Base-by-base conservation (phyloP, 1,139 yeast genomes). In the Diutina ranongensis region DNA sequence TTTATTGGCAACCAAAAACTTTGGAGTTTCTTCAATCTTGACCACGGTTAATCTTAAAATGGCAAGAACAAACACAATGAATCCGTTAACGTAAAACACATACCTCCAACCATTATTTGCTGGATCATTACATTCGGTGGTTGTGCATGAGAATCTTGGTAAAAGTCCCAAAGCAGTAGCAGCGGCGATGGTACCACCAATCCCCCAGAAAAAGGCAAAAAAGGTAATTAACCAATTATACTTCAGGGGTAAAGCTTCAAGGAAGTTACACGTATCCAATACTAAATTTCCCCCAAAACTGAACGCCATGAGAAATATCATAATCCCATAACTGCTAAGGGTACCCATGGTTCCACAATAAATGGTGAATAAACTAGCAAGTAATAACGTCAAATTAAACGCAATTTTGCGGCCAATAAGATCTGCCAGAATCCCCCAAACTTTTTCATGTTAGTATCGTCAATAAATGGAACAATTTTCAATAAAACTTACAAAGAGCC, bases 341-440 rank as follows among this genome's bases (percentile, higher is more conserved):
- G 44, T 28, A 8, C 44, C 35, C 35, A 31, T 40, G 4, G 35
- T 31, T 4, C 44, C 44, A 13, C 35, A 25, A 21, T 22, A 40
- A n/a, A 40, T 18, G n/a, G 35, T 31, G 18, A 40, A 40, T 3
- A 40, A 3, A 3, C 31, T 27, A 3, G 42, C 18, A 13, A 75
- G 55, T 36, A 78, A 60, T 33, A 78, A 61, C 2, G 81, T 74
- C 25, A 65, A 53, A 53, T 79, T 79, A 60, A 78, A 78, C 2
- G 81, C 80, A 13, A 68, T 48, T 54, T 68, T 68, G 53, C 84
- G 66, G 15, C 83, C 84, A 51, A 78, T 71, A 42, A 77, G 57
- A 60, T 78, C 84, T 42, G 78, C 78, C 48, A 76, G 69, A 53
- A 75, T 65, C 4, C 83, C 83, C 74, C 80, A 75, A 46, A 74